These are phyloP conservation scores for Saksenaea vasiformis DNA, from an alignment of 371 early-diverging fungal genomes.

Conservation along the genomic window DNA sequence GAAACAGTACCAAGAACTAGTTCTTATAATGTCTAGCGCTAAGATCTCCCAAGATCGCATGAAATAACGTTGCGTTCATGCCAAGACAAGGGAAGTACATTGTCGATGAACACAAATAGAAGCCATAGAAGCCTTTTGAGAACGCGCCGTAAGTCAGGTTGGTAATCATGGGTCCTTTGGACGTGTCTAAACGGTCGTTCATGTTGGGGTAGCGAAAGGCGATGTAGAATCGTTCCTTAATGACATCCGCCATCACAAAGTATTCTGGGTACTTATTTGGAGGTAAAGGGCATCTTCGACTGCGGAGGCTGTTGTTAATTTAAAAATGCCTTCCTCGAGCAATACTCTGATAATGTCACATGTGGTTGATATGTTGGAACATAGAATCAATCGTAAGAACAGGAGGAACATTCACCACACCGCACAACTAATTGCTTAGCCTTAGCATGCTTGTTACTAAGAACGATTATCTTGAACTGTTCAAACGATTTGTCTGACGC, in stretches of 20 bases:
- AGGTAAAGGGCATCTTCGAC: background rate
- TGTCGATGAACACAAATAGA: background rate
- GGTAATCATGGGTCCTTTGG: background rate
- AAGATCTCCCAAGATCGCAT: background rate
- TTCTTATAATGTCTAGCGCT: background rate
- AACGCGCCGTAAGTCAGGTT: background rate
- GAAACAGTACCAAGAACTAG: background rate
- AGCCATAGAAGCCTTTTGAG: background rate
- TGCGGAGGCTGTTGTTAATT: background rate
- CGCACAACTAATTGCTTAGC: background rate
- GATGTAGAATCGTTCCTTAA: background rate
- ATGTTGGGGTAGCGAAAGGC: background rate
- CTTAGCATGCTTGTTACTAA: background rate
- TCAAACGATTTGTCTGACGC: background rate
- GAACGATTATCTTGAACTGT: background rate
- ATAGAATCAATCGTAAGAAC: background rate
- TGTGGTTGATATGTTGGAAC: background rate
- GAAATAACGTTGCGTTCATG: background rate
- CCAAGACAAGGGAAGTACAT: background rate
- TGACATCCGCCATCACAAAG: background rate
- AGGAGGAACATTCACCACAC: background rate
- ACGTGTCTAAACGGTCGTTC: background rate
- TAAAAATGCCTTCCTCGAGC: background rate
- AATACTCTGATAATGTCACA: background rate
- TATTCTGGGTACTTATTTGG: background rate